Evolutionary conservation across 164 flowering plant species (phyloP), one percentile per base, ranked within the genome.

Genomic region (Sedum album): DNA sequence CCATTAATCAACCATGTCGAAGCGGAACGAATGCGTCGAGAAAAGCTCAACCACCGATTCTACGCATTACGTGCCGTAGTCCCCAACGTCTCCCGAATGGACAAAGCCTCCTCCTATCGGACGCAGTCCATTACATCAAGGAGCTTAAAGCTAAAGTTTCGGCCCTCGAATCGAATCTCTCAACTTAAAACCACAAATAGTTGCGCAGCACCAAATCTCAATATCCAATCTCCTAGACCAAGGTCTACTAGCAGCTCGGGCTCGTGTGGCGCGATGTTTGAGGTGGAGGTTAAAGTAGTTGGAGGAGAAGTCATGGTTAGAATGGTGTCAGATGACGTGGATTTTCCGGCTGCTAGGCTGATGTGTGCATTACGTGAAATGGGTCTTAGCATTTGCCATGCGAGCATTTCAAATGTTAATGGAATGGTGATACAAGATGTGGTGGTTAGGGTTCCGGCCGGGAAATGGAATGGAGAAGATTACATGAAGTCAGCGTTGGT

Each of bases 71-170:
- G 97, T 0, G 75, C 90, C 0, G 97, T 85, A 31, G 95, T 91
- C 23, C 95, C 95, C 0, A 85, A 87, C 75, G 95, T 91, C 44
- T 89, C 95, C 11, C 73, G 86, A 60, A 89, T 91, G 97, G 95
- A 91, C 84, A 91, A 89, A 67, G 97, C 95, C 0, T 89, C 95
- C 71, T 91, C 15, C 80, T 91, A 0, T 77, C 84, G 0, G 97
- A 91, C 69, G 92, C 97, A 0, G 91, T 91, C 15, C 67, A 84
- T 0, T 91, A 89, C 81, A 89, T 91, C 68, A 79, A 74, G 35
- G 85, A 87, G 53, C 80, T 91, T 5, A 84, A 78, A 61, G 46
- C 66, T 0, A 83, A 84, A 65, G 67, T 86, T 2, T 84, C 82
- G 0, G 82, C 81, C 0, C 51, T 88, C 64, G 89, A 88, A 73